Evolutionary conservation across 1,139 yeast genomes (phyloP).

Genomic region (Magnusiomyces ingens): DNA sequence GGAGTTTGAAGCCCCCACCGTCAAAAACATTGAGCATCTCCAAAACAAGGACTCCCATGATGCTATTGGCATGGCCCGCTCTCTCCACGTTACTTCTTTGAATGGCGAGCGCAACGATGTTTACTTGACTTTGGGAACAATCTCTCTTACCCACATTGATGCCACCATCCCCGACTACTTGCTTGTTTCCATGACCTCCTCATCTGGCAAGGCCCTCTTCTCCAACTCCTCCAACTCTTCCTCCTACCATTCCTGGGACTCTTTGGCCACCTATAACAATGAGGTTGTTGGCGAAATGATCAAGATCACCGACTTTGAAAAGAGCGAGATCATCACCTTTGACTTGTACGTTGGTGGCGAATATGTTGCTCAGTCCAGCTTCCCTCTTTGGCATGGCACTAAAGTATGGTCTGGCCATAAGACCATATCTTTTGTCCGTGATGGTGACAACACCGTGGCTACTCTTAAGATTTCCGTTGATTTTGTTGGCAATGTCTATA

Average conservation of each 20-base stretch:
- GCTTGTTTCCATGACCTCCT: slow-evolving; percentile 23
- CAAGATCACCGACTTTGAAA: slow-evolving; percentile 50
- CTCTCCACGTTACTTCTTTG: slow-evolving; percentile 24
- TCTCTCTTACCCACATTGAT: slow-evolving; percentile 20
- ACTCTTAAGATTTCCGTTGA: slow-evolving; percentile 42
- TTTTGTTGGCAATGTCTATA: slow-evolving; percentile 65
- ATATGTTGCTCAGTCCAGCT: slow-evolving; percentile 48
- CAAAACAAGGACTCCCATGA: slow-evolving; percentile 31
- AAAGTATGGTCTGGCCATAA: slow-evolving; percentile 25
- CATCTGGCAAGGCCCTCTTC: slow-evolving; percentile 24
- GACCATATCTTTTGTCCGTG: slow-evolving; percentile 22
- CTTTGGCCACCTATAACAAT: slow-evolving; percentile 67
- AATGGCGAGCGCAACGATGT: slow-evolving; percentile 27
- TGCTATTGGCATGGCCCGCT: slow-evolving; percentile 27
- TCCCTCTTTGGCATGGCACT: slow-evolving; percentile 29
- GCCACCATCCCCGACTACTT: slow-evolving; percentile 20
- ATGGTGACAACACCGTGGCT: slow-evolving; percentile 22
- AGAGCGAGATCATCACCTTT: slow-evolving; percentile 51
- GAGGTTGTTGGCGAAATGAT: slow-evolving; percentile 70
- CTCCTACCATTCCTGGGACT: slow-evolving; percentile 55
- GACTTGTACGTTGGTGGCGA: slow-evolving; percentile 60
- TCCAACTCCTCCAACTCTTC: slow-evolving; percentile 64
- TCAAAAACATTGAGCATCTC: slow-evolving; percentile 38
- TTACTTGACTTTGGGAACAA: slow-evolving; percentile 26
- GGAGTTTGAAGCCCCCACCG: slow-evolving; percentile 57